Evolutionary conservation across 139 green algal genomes (phyloP), one percentile per base, ranked within the genome.

Genomic region (Astrephomene gubernaculifera): DNA sequence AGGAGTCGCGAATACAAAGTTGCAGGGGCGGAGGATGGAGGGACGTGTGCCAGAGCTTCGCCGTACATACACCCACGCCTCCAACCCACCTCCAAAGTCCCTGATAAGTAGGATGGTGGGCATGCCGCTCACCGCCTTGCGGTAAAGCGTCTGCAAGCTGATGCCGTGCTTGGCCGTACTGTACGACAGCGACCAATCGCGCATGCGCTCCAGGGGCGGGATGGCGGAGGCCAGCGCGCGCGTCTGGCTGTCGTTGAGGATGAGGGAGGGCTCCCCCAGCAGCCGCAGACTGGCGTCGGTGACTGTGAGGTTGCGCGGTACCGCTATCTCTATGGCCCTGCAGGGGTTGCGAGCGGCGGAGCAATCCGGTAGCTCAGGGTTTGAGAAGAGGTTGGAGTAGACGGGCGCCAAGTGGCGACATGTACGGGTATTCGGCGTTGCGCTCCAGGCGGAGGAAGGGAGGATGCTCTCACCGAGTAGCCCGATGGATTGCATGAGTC

Each of bases 71-170:
- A 35, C 57, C 57, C 57, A 33, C 29, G 10, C 57, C 57, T 35
- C 12, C n/a, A 2, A 29, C 63, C 10, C 63, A 87, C 79, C 87
- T 31, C 67, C 86, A 17, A 61, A 81, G 71, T 94, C 91, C 2
- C 79, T 67, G 35, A 94, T 57, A 7, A 94, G 24, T 45, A 91
- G 53, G 25, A 94, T 35, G 31, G 75, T 90, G 33, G 90, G 78
- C 38, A 75, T 2, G 4, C 73, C 79, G 29, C 36, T 52, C 9
- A 68, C 31, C 9, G 52, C 74, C 44, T 69, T 86, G 71, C 85
- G 82, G 82, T 92, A 96, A 86, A 97, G 85, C 17, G 95, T 96
- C 33, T 87, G 64, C 67, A 97, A 86, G 85, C 89, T 94, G 89
- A 95, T 95, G 71, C 94, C 94, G 41, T 95, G 87, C 71, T 82